Conservation (phyloP, 163 green algal genomes). For the Scenedesmus sp. region DNA sequence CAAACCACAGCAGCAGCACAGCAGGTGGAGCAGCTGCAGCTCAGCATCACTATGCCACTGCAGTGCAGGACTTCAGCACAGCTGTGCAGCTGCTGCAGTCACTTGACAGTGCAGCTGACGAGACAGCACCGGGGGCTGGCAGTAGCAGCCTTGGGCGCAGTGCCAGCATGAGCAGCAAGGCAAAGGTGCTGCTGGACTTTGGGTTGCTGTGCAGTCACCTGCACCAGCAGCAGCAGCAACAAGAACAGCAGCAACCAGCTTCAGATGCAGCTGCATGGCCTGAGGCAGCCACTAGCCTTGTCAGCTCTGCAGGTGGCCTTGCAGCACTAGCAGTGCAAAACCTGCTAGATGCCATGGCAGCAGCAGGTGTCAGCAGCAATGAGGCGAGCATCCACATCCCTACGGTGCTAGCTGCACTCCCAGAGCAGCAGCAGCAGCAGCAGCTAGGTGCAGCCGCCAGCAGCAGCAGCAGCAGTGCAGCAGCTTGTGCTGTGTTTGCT, state of each 20-base stretch:
- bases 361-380: constrained; percentile 16
- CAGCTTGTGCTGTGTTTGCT: constrained; percentile 32
- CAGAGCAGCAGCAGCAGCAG: constrained; percentile 12
- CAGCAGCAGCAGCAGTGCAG: neutral
- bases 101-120: neutral
- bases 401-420: constrained; percentile 19
- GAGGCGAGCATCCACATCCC: constrained; percentile 23
- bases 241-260: neutral
- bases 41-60: constrained; percentile 3
- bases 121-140: neutral
- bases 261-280: neutral
- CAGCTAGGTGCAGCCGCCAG: constrained; percentile 18
- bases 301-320: neutral
- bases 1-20: constrained; percentile 16
- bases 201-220: constrained; percentile 56
- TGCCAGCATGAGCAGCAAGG: constrained; percentile 3
- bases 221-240: constrained; percentile 50
- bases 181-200: constrained; percentile 46
- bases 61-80: constrained; percentile 19
- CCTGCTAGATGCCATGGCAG: constrained; percentile 49
- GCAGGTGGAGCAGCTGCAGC: neutral
- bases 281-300: neutral
- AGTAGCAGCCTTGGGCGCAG: neutral
- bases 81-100: constrained; percentile 14
- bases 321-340: constrained; percentile 51